Evolutionary conservation across 768 basidiomycete genomes (phyloP).

Genomic region (Gautieria morchelliformis): DNA sequence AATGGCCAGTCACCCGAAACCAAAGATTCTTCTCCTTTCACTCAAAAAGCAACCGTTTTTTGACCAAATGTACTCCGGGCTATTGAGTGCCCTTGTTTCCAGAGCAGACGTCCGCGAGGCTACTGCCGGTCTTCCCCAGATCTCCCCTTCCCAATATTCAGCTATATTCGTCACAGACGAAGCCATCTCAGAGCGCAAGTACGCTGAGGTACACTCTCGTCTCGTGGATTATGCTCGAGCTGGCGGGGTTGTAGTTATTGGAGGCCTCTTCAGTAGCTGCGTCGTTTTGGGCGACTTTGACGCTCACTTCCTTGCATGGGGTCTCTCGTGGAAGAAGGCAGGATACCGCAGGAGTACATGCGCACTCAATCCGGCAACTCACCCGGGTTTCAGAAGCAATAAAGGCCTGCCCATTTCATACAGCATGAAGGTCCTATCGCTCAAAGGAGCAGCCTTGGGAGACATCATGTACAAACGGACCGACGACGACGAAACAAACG

Average conservation of each 20-base stretch:
- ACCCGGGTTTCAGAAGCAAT: background rate
- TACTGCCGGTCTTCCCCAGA: constrained; percentile 12
- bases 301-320: constrained; percentile 18
- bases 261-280: constrained; percentile 25
- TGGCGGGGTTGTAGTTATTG: constrained; percentile 31
- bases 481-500: constrained; percentile 8
- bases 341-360: constrained; percentile 32
- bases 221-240: constrained; percentile 28
- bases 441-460: constrained; percentile 22
- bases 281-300: constrained; percentile 18
- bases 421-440: constrained; percentile 35
- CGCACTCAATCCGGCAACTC: constrained; percentile 19
- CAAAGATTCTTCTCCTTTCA: constrained; percentile 12
- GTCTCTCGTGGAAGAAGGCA: constrained; percentile 29
- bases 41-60: constrained; percentile 20
- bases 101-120: constrained; percentile 18
- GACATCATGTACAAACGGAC: constrained; percentile 24
- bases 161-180: constrained; percentile 31
- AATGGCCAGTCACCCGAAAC: too few relatives aligned
- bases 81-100: constrained; percentile 19
- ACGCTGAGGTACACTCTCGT: constrained; percentile 17
- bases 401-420: constrained; percentile 11
- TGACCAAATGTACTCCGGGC: constrained; percentile 16
- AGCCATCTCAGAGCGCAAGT: constrained; percentile 20
- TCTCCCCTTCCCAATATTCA: constrained; percentile 19